Conservation (phyloP, 257 asterid genomes). For the Orobanche coerulescens region DNA sequence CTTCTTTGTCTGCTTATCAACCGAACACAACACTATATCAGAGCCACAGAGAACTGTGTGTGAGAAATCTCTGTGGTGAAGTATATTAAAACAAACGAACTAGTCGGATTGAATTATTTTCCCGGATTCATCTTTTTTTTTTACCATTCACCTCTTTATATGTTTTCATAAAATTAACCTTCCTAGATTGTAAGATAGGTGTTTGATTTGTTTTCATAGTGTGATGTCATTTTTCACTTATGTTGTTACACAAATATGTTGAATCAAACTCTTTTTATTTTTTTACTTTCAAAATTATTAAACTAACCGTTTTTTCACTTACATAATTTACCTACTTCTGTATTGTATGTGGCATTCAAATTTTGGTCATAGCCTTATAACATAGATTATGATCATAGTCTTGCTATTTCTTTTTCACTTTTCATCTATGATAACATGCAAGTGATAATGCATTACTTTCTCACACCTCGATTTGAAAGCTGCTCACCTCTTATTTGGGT, state of each 20-base stretch:
- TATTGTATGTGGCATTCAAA: not conserved
- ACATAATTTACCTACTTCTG: not conserved
- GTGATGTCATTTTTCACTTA: slow-evolving; percentile 13
- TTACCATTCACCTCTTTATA: not conserved
- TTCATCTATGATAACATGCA: not conserved
- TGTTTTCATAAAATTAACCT: not conserved
- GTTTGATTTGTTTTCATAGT: not conserved
- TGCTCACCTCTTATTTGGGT: not conserved
- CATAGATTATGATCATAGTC: not conserved
- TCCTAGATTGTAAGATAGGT: not conserved
- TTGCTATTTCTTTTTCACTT: slow-evolving; percentile 1
- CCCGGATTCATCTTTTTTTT: not conserved
- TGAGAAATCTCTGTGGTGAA: not conserved
- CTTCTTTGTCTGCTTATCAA: not conserved
- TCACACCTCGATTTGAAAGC: not conserved
- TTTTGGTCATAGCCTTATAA: not conserved
- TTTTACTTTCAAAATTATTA: no score
- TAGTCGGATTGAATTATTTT: not conserved
- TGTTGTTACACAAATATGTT: slow-evolving; percentile 63
- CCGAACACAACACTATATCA: no score
- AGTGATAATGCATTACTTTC: not conserved
- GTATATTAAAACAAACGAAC: not conserved
- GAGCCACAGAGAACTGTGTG: not conserved
- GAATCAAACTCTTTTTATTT: no score
- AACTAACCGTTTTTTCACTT: not conserved